Base-by-base conservation (phyloP, 192 early-diverging fungal genomes). In the Chytriomyces confervae region DNA sequence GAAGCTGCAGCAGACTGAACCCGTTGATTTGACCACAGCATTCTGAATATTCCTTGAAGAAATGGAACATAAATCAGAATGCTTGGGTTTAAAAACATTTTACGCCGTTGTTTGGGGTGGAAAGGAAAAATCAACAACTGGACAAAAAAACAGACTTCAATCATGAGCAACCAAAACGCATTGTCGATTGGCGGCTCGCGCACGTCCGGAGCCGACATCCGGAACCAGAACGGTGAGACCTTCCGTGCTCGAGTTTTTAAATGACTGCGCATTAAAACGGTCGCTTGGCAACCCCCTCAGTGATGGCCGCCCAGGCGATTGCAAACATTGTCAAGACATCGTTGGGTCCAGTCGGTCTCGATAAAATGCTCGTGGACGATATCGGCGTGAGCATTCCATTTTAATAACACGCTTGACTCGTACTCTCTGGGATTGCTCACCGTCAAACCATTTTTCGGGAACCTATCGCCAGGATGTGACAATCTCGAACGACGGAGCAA, bases 361-460 rank as follows among this genome's bases (percentile, higher is more conserved):
- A 99, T 86, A 99, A 99, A 88, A 99, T 99, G 98, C 83, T 99
- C 66, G 98, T 99, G 16, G 97, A 99, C 84, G 98, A 99, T 78
- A 96, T 99, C 84, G 98, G 98, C 68, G 94, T 95, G 89, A 44
- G 77, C 75, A 46, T 49, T 20, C 36, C 18, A 11, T 57, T 57
- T 20, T 16, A n/a, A n/a, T 46, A 20, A 2, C 53, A 11, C 53
- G 53, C 53, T 11, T 20, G 13, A 1, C 20, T 3, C 3, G 11
- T 20, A 1, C 53, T 20, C 53, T 57, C 53, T 3, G 20, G 13
- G 53, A 11, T 20, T 18, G 13, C 53, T 20, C 53, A 57, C 53
- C 0, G 3, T 20, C 6, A 45, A 18, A 27, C 6, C 49, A 44
- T 45, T 43, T 18, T 27, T 18, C 46, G 13, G 53, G 11, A 57